Evolutionary conservation across 805 yeast genomes (phyloP).

Genomic region (Kazachstania kunashirensis): DNA sequence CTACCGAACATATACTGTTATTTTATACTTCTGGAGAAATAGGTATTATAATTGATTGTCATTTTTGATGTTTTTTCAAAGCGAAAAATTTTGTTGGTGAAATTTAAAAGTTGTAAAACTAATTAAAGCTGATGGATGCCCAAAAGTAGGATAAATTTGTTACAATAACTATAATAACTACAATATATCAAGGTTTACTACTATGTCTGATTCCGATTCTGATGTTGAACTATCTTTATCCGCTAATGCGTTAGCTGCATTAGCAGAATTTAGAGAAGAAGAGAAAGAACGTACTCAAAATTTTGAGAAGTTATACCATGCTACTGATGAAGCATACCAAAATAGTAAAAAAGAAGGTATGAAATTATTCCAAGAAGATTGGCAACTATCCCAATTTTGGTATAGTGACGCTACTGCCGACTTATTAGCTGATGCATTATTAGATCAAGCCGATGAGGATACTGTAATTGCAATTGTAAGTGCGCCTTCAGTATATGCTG

Average conservation of each 20-base stretch:
- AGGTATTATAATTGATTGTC: too few relatives aligned
- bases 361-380: constrained; percentile 76
- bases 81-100: too few relatives aligned
- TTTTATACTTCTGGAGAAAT: too few relatives aligned
- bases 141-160: too few relatives aligned
- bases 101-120: background rate
- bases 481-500: constrained; percentile 91
- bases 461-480: constrained; percentile 70
- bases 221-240: constrained; percentile 30
- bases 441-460: constrained; percentile 64
- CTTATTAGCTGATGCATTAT: constrained; percentile 53
- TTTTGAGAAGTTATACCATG: constrained; percentile 43
- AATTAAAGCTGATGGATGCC: too few relatives aligned
- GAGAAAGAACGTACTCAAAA: constrained; percentile 47
- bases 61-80: too few relatives aligned
- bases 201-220: constrained; percentile 16
- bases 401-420: constrained; percentile 68
- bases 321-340: constrained; percentile 43
- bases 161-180: too few relatives aligned
- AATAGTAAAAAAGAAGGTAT: constrained; percentile 40
- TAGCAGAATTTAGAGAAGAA: constrained; percentile 57
- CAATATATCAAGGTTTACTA: too few relatives aligned
- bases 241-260: constrained; percentile 42
- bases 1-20: too few relatives aligned
- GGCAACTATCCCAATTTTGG: constrained; percentile 95